These are phyloP conservation scores for Madurella fahalii DNA, from an alignment of 2,329 filamentous ascomycete species.

Conservation along the genomic window DNA sequence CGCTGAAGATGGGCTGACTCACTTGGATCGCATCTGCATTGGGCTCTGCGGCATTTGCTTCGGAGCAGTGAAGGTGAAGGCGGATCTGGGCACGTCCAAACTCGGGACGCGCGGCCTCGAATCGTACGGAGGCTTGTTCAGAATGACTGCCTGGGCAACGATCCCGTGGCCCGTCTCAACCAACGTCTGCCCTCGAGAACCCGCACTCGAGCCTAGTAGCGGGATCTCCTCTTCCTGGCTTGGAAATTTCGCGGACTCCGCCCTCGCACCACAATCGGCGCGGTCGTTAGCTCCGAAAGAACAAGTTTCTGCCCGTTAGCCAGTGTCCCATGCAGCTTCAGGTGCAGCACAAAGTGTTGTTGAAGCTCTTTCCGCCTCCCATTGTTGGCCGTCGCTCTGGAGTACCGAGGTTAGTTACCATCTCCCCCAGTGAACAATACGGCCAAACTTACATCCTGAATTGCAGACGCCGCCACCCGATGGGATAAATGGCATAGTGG, in stretches of 20 bases:
- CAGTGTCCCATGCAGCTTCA: slow-evolving; percentile 81
- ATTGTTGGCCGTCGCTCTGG: slow-evolving; percentile 88
- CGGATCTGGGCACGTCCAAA: slow-evolving; percentile 52
- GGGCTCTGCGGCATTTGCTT: slow-evolving; percentile 50
- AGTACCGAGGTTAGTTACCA: neutral
- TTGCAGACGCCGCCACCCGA: slow-evolving; percentile 89
- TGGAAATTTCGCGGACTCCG: slow-evolving; percentile 94
- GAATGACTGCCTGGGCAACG: slow-evolving; percentile 52
- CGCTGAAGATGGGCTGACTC: slow-evolving; percentile 31
- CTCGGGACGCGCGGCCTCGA: slow-evolving; percentile 49
- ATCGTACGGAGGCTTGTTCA: slow-evolving; percentile 49
- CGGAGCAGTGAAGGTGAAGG: slow-evolving; percentile 55
- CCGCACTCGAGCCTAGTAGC: slow-evolving; percentile 70
- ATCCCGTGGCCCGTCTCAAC: slow-evolving; percentile 61
- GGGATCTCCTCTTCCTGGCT: slow-evolving; percentile 88
- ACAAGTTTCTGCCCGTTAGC: slow-evolving; percentile 78
- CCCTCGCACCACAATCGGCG: slow-evolving; percentile 89
- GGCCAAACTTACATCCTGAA: slow-evolving; percentile 65
- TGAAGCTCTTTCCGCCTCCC: slow-evolving; percentile 90
- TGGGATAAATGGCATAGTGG: slow-evolving; percentile 76
- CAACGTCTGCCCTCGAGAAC: slow-evolving; percentile 71
- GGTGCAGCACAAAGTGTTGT: slow-evolving; percentile 87
- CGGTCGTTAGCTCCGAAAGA: slow-evolving; percentile 78
- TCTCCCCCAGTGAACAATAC: neutral
- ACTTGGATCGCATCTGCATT: slow-evolving; percentile 57